Evolutionary conservation across 2,329 filamentous ascomycete genomes (phyloP), one percentile per base, ranked within the genome.

Genomic region (Orbilia javanica): DNA sequence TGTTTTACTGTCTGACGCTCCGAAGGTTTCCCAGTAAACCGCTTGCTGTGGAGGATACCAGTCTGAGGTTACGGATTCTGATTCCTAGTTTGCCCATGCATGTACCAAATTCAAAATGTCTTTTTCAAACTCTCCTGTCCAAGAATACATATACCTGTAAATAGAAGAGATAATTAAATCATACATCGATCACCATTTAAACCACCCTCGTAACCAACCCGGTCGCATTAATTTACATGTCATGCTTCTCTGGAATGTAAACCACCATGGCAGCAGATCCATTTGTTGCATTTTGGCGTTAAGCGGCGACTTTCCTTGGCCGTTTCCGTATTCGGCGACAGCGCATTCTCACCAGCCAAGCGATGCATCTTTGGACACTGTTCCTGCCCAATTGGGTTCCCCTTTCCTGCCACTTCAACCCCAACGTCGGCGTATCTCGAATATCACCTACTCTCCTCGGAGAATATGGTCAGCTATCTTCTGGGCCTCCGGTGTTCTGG

Each of bases 381-480:
- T n/a, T 44, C 42, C 67, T 71, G 55, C 69, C 60, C 69, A 55
- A 73, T 73, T 34, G 60, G 50, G 48, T 46, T 42, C 69, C 60
- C 69, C 48, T 73, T 72, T 65, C 60, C 66, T 66, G 44, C 63
- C 63, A 64, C 60, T 64, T 64, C 42, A 46, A 64, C 60, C 60
- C 8, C 60, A 48, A 64, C 60, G 36, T 46, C 60, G 36, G 42
- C 20, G 20, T 27, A 42, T 64, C 39, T 64, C 60, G 25, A 31
- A 46, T 48, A 22, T 48, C 31, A 46, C 42, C 39, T 64, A 42
- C 60, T 48, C 42, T 34, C 60, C 25, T 31, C 60, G 55, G 55
- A 60, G 55, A 60, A 60, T 60, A 60, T 60, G 55, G 55, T 60
- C 55, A 60, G 36, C 60, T 48, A 46, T 64, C 39, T 64, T 48